Evolutionary conservation across 176 grass and related monocot species (phyloP).

Genomic region (Cenchrus purpureus): DNA sequence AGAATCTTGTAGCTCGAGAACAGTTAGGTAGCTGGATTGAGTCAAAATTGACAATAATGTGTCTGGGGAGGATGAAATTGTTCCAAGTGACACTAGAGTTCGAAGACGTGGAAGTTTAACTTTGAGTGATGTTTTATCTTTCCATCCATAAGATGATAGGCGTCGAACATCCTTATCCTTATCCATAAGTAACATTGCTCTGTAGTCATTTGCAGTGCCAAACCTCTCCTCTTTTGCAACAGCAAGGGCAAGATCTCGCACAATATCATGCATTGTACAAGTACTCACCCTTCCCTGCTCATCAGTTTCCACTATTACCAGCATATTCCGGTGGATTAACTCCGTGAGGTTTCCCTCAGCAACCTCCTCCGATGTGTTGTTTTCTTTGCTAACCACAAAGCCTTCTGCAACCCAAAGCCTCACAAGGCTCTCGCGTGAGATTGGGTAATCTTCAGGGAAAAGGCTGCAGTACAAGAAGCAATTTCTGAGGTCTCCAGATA

Average conservation of each 20-base stretch:
- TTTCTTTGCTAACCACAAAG: constrained; percentile 29
- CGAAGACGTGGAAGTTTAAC: constrained; percentile 26
- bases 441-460: constrained; percentile 35
- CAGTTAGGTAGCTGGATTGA: constrained; percentile 21
- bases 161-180: constrained; percentile 27
- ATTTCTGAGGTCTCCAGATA: constrained; percentile 39
- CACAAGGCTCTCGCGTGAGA: constrained; percentile 36
- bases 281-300: constrained; percentile 23
- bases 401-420: constrained; percentile 47
- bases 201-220: constrained; percentile 25
- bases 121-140: not conserved
- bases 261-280: constrained; percentile 44
- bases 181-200: constrained; percentile 24
- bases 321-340: constrained; percentile 43
- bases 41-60: not conserved
- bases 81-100: not conserved
- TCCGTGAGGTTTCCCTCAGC: constrained; percentile 46
- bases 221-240: constrained; percentile 37
- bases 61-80: not conserved
- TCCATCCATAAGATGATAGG: constrained; percentile 30
- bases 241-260: constrained; percentile 30
- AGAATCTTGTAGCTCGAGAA: constrained; percentile 43
- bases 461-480: constrained; percentile 45
- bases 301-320: constrained; percentile 6
- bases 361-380: constrained; percentile 32